phyloP scores from a whole-genome alignment of 176 grass and related monocot genomes.

The Avena eriantha region DNA sequence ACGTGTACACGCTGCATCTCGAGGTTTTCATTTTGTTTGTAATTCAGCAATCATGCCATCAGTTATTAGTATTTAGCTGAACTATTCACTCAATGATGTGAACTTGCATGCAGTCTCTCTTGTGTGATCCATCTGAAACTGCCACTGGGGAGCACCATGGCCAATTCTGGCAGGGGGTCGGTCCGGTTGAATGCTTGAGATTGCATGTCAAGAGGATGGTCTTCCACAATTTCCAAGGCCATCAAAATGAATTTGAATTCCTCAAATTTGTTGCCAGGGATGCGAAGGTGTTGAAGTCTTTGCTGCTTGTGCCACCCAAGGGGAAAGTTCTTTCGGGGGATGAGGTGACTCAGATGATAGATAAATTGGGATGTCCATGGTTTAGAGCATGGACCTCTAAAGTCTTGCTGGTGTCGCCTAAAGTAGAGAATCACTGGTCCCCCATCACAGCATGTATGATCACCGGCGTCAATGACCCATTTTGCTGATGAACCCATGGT shows the following conservation, averaged over 20 bases:
- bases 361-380: background rate
- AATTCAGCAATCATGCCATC: background rate
- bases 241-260: background rate
- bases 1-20: conserved; percentile 26
- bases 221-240: background rate
- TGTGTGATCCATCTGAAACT: background rate
- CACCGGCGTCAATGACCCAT: no score
- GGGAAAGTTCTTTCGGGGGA: no score
- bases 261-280: background rate
- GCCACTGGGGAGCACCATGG: background rate
- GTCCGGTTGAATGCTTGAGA: background rate
- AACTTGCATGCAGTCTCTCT: conserved; percentile 44
- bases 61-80: background rate
- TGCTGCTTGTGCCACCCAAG: background rate
- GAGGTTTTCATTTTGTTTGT: background rate
- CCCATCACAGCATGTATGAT: no score
- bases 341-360: background rate
- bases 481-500: no score
- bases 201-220: conserved; percentile 25
- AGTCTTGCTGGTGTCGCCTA: no score
- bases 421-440: no score
- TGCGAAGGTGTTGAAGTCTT: background rate
- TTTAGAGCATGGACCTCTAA: background rate
- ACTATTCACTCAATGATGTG: background rate
- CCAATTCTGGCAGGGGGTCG: conserved; percentile 8